Evolutionary conservation across 139 green algal genomes (phyloP).

Genomic region (Chlamydomonas sp.): DNA sequence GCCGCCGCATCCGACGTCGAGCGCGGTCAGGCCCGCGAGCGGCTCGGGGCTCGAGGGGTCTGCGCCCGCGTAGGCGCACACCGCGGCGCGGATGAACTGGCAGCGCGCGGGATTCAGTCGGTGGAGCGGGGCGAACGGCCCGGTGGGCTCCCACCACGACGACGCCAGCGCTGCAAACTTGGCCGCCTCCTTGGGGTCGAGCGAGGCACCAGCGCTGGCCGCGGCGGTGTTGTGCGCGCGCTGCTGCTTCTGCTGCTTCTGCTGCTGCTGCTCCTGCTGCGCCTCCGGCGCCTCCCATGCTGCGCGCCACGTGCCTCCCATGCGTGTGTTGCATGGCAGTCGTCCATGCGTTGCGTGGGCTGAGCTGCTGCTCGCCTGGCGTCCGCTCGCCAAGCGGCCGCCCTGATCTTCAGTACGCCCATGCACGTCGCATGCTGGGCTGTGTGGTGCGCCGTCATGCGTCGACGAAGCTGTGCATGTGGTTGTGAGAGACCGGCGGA

Average conservation of each 20-base stretch:
- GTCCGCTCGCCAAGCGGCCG: too few relatives aligned
- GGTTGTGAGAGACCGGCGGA: too few relatives aligned
- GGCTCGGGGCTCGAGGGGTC: conserved; percentile 18
- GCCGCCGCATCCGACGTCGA: conserved; percentile 88
- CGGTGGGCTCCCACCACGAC: conserved; percentile 72
- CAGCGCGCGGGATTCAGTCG: conserved; percentile 72
- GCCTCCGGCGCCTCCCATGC: too few relatives aligned
- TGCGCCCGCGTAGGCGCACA: conserved; percentile 33
- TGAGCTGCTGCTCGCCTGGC: too few relatives aligned
- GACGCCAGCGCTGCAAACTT: conserved; percentile 74
- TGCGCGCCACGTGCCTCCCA: too few relatives aligned
- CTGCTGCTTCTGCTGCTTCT: not conserved
- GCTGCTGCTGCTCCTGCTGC: not conserved
- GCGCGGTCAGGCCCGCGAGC: conserved; percentile 35
- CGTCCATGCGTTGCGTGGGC: too few relatives aligned
- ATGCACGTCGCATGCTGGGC: too few relatives aligned
- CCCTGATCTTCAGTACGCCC: too few relatives aligned
- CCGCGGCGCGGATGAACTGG: conserved; percentile 60
- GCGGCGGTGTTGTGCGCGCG: not conserved
- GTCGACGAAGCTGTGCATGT: too few relatives aligned
- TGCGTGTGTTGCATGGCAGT: too few relatives aligned
- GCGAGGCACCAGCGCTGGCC: conserved; percentile 27
- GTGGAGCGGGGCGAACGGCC: conserved; percentile 77
- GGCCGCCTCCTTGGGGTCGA: conserved; percentile 58
- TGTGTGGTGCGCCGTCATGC: too few relatives aligned